Conservation (phyloP, 306 rosid genomes). For the Astragalus glycyphyllos region DNA sequence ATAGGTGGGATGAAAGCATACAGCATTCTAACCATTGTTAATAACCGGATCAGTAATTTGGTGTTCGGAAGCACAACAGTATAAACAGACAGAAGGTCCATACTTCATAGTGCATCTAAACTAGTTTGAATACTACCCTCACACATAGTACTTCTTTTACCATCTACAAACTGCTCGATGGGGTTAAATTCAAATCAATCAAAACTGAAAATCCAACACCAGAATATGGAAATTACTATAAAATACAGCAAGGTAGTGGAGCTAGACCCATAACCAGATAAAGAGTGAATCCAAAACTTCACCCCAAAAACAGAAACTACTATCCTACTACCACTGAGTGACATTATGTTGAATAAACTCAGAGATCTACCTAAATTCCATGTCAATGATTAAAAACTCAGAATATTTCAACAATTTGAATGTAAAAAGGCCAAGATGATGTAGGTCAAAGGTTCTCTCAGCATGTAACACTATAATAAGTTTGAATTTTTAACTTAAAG, state of each 20-base stretch:
- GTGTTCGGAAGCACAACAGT: slow-evolving; percentile 4
- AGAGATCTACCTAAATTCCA: slow-evolving; percentile 10
- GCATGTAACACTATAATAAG: not conserved
- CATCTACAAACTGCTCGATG: slow-evolving; percentile 20
- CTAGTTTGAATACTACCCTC: slow-evolving; percentile 26
- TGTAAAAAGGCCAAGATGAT: not conserved
- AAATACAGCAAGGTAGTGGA: not conserved
- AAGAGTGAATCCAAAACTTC: not conserved
- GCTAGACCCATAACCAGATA: not conserved
- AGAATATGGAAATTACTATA: not conserved
- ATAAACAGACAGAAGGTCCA: slow-evolving; percentile 9
- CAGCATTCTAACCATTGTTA: no score
- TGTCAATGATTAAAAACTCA: slow-evolving; percentile 1
- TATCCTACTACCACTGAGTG: not conserved
- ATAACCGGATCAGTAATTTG: not conserved
- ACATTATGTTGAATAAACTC: slow-evolving; percentile 5
- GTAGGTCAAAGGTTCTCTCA: slow-evolving; percentile 26
- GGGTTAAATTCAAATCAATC: slow-evolving; percentile 14
- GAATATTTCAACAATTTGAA: slow-evolving; percentile 16
- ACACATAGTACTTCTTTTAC: slow-evolving; percentile 1
- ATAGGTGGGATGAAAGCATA: slow-evolving; percentile 13
- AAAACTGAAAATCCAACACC: slow-evolving; percentile 16
- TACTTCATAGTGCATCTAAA: slow-evolving; percentile 5
- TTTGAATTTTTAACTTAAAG: slow-evolving; percentile 22
- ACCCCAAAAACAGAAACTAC: slow-evolving; percentile 10